Percentiles rank a stretch among this genome's conserved stretches.
Conservation (phyloP, 208 protist genomes). For the Phytomonas sp. region DNA sequence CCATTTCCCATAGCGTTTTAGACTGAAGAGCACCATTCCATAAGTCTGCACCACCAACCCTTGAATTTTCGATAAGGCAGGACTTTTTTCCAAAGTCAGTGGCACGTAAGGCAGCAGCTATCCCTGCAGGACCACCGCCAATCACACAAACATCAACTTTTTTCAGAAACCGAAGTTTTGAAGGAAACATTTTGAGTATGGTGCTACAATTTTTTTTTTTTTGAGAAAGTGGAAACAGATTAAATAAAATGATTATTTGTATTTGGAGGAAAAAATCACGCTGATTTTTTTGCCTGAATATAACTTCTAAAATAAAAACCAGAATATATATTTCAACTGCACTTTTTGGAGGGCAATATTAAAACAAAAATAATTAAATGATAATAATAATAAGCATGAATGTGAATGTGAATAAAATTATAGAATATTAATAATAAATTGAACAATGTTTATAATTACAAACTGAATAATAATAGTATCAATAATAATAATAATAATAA, state of each 20-base stretch:
- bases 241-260: conserved; percentile 12
- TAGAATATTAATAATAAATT: conserved; percentile 2
- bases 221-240: background rate
- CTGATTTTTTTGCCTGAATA: conserved; percentile 1
- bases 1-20: conserved; percentile 89
- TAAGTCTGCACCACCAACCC: conserved; percentile 83
- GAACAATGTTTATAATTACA: background rate
- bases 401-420: background rate
- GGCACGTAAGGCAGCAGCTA: conserved; percentile 70
- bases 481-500: conserved; percentile 4
- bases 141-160: conserved; percentile 85
- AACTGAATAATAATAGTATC: background rate
- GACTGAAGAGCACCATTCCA: conserved; percentile 87
- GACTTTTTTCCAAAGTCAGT: conserved; percentile 68
- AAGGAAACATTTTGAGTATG: conserved; percentile 1
- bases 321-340: background rate
- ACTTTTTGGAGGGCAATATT: conserved; percentile 11
- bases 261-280: conserved; percentile 11
- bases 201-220: conserved; percentile 8
- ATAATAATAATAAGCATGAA: background rate
- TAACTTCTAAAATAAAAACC: background rate
- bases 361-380: conserved; percentile 7
- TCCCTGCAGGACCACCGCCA: conserved; percentile 78
- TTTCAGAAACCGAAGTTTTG: conserved; percentile 15
- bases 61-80: conserved; percentile 66